Base-by-base conservation (phyloP, 1,139 yeast species). In the Lodderomyces oxycetoniae region DNA sequence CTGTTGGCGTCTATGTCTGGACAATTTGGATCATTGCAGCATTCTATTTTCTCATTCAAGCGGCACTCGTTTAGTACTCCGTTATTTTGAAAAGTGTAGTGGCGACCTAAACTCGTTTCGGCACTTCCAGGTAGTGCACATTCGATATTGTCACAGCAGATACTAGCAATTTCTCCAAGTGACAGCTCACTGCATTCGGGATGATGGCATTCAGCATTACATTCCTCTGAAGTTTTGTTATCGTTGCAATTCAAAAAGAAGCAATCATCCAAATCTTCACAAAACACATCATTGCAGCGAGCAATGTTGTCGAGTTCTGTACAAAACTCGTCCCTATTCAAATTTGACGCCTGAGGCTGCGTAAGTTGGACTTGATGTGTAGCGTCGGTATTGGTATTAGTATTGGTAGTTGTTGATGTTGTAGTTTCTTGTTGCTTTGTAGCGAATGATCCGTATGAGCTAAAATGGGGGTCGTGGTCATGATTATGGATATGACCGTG, bases 401-500 rank as follows among this genome's bases (percentile, higher is more conserved):
- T 12, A 6, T 14, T 14, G 14, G 9, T 24, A 24, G 11, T 14
- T 8, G n/a, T 10, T 24, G 26, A 10, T 10, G n/a, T 6, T 24
- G n/a, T n/a, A n/a, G n/a, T n/a, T n/a, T n/a, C n/a, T n/a, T n/a
- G n/a, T n/a, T n/a, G n/a, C n/a, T n/a, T n/a, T n/a, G n/a, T n/a
- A n/a, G n/a, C n/a, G n/a, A n/a, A n/a, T n/a, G n/a, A n/a, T n/a
- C n/a, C n/a, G n/a, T n/a, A n/a, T n/a, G n/a, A 9, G 7, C 11
- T 14, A 15, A 30, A 34, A 32, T 45, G 49, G 16, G 44, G 47
- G 30, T 52, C 55, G 33, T 63, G 68, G 38, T 65, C 71, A 35
- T 66, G 72, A 39, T 67, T 74, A 47, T 79, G 86, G 25, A 78
- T 74, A 49, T 79, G 85, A 3, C 85, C 86, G 49, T 79, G 86